Percentiles rank a stretch among this genome's conserved stretches.
Conservation (phyloP, 345 rosid genomes). For the Ceriops tagal region DNA sequence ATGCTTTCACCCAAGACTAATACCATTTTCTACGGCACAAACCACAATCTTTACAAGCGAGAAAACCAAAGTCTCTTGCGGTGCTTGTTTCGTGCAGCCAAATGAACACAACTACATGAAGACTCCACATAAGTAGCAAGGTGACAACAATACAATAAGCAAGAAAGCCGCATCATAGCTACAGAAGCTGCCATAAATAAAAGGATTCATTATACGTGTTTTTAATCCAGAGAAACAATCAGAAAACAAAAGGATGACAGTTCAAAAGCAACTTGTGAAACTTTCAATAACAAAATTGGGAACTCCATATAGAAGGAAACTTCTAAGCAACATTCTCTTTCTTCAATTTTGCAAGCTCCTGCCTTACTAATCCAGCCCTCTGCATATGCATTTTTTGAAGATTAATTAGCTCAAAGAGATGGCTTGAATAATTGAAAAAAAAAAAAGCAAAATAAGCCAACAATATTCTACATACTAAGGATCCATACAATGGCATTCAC, state of each 20-base stretch:
- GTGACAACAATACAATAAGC: too few species aligned
- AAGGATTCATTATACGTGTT: not conserved
- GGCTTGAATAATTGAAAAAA: not conserved
- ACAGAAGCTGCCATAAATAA: not conserved
- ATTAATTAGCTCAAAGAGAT: not conserved
- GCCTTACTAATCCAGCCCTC: constrained; percentile 52
- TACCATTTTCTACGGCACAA: too few species aligned
- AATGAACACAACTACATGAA: too few species aligned
- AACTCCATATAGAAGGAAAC: not conserved
- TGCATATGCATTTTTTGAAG: constrained; percentile 17
- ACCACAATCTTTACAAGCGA: too few species aligned
- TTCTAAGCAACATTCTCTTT: constrained; percentile 34
- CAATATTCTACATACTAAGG: not conserved
- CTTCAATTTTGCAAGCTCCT: constrained; percentile 52
- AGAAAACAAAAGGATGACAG: not conserved
- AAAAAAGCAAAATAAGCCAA: not conserved
- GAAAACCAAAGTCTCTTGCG: too few species aligned
- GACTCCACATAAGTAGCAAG: too few species aligned
- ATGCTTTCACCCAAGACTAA: too few species aligned
- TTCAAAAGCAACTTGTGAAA: not conserved
- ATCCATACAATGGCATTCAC: not conserved
- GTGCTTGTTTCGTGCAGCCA: too few species aligned
- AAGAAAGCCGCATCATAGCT: too few species aligned
- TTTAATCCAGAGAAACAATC: not conserved
- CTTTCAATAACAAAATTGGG: not conserved